Conservation (phyloP, 805 yeast genomes). For the Cephaloascus fragrans region DNA sequence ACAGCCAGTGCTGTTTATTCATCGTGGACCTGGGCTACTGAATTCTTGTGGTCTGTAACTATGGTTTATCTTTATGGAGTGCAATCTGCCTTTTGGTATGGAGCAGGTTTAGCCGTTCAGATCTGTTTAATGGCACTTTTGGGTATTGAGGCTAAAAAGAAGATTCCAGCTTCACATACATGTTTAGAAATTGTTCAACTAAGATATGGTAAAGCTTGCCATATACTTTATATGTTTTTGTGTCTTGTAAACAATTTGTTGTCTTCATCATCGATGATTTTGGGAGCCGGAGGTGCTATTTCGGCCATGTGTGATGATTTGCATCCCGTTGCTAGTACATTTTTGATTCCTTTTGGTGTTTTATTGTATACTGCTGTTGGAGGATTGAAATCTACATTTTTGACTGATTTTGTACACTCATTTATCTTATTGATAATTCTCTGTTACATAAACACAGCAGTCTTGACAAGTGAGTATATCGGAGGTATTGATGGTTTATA, state of each 20-base stretch:
- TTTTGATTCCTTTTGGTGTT: constrained; percentile 20
- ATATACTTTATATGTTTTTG: constrained; percentile 18
- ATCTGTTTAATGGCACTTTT: constrained; percentile 25
- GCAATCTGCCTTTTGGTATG: no score
- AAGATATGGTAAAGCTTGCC: constrained; percentile 25
- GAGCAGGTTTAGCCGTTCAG: no score
- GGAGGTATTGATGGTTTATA: constrained; percentile 19
- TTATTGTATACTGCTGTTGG: constrained; percentile 17
- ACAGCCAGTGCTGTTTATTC: no score
- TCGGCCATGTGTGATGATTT: no score
- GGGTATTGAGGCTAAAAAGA: constrained; percentile 26
- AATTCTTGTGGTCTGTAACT: no score
- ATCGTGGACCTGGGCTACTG: no score
- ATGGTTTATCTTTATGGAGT: no score
- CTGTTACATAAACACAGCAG: constrained; percentile 16
- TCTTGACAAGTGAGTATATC: constrained; percentile 13
- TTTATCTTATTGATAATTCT: constrained; percentile 15
- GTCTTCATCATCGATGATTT: no score
- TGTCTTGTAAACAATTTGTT: no score
- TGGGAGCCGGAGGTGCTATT: no score
- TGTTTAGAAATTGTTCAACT: constrained; percentile 24
- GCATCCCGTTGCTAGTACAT: constrained; percentile 17
- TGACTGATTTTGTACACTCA: constrained; percentile 19
- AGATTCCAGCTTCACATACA: constrained; percentile 33
- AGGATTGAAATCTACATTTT: constrained; percentile 18